These are phyloP conservation scores for Camelina hispida DNA, from an alignment of 345 rosid species.

Conservation along the genomic window DNA sequence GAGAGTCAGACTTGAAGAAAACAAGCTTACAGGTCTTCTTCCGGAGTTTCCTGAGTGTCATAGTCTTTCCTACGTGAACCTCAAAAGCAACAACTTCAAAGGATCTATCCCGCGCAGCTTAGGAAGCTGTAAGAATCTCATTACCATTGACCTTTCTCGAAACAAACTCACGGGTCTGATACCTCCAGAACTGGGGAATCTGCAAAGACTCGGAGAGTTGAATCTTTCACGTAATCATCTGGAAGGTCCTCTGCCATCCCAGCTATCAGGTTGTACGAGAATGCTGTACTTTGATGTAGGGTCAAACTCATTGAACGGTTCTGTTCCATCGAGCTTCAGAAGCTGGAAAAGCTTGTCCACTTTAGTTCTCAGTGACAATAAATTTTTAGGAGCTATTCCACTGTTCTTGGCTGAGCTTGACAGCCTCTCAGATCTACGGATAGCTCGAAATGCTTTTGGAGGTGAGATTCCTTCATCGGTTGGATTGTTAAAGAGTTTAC, in stretches of 20 bases:
- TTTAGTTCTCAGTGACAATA: slow-evolving; percentile 62
- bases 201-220: slow-evolving; percentile 49
- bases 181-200: slow-evolving; percentile 65
- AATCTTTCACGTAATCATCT: slow-evolving; percentile 67
- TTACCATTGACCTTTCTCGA: slow-evolving; percentile 56
- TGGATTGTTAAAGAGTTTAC: slow-evolving; percentile 57
- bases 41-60: slow-evolving; percentile 57
- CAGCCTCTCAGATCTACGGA: slow-evolving; percentile 53
- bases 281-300: slow-evolving; percentile 58
- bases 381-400: slow-evolving; percentile 66
- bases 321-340: slow-evolving; percentile 54
- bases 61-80: slow-evolving; percentile 52
- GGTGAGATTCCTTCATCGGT: slow-evolving; percentile 70
- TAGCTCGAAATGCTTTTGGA: slow-evolving; percentile 69
- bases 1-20: slow-evolving; percentile 63
- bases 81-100: slow-evolving; percentile 57
- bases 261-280: slow-evolving; percentile 58
- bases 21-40: slow-evolving; percentile 58
- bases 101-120: slow-evolving; percentile 70
- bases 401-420: slow-evolving; percentile 56
- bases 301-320: slow-evolving; percentile 67
- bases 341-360: slow-evolving; percentile 61
- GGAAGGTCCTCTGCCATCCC: slow-evolving; percentile 67
- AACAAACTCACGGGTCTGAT: slow-evolving; percentile 65
- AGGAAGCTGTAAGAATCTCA: slow-evolving; percentile 55